Conservation (phyloP, 805 yeast species). For the Candida succiphila region DNA sequence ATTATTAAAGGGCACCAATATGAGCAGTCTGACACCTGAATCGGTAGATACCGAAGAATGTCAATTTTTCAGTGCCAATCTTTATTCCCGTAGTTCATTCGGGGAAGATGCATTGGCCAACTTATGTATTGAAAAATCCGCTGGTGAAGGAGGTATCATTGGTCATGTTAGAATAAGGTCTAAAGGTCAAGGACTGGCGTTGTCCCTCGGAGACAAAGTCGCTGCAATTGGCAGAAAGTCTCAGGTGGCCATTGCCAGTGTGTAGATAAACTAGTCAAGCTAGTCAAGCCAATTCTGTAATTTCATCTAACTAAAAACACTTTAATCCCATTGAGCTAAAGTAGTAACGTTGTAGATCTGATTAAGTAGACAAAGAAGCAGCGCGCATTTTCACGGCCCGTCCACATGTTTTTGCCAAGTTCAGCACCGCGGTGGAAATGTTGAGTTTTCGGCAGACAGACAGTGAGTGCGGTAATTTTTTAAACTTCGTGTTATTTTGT, state of each 20-base stretch:
- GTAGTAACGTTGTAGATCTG: no score
- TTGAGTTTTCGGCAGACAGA: no score
- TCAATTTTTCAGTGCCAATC: constrained; percentile 85
- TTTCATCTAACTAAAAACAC: no score
- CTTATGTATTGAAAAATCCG: constrained; percentile 78
- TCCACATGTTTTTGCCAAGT: no score
- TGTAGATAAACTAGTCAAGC: constrained; percentile 5
- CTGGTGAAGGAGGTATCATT: constrained; percentile 63
- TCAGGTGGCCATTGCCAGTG: constrained; percentile 17
- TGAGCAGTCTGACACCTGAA: constrained; percentile 88
- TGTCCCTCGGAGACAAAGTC: constrained; percentile 89
- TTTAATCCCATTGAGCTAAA: no score
- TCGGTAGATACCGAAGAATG: constrained; percentile 87
- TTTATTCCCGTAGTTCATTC: constrained; percentile 85
- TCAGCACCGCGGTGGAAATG: no score
- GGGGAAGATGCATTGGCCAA: constrained; percentile 98
- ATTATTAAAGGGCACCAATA: constrained; percentile 76
- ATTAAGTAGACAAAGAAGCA: no score
- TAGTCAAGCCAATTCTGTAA: no score
- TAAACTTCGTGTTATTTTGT: no score
- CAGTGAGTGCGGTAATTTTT: no score
- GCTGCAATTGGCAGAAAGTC: constrained; percentile 67
- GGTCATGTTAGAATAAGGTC: constrained; percentile 97
- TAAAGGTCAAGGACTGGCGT: constrained; percentile 95
- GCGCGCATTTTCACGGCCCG: no score